These are phyloP conservation scores for Epichloe hybrida DNA, from an alignment of 2,329 filamentous ascomycete genomes.

Conservation along the genomic window DNA sequence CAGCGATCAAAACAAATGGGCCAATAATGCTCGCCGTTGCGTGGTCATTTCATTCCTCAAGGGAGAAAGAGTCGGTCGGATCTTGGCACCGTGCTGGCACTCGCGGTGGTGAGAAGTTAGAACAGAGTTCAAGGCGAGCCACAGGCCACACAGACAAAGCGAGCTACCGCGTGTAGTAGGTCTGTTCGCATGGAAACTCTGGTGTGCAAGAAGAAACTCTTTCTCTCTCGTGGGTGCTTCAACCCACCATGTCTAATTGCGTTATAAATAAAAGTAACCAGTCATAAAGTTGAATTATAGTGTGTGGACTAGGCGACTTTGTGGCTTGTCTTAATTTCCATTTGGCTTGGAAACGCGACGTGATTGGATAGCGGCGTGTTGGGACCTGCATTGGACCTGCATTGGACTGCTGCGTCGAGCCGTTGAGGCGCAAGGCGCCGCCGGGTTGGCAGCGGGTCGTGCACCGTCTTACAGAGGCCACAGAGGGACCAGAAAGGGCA, in stretches of 20 bases:
- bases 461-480: neutral
- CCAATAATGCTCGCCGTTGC: neutral
- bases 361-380: slow-evolving; percentile 5
- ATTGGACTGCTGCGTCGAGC: neutral
- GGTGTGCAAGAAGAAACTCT: too few relatives aligned
- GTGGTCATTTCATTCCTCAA: neutral
- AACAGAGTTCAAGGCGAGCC: neutral
- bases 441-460: neutral
- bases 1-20: neutral
- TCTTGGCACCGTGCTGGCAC: neutral
- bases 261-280: too few relatives aligned
- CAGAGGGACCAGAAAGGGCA: too few relatives aligned
- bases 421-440: neutral
- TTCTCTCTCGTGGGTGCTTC: too few relatives aligned
- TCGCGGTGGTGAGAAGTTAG: neutral
- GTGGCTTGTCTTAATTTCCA: slow-evolving; percentile 5
- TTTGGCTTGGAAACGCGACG: slow-evolving; percentile 1
- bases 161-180: neutral
- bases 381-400: slow-evolving; percentile 8
- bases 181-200: too few relatives aligned
- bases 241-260: too few relatives aligned
- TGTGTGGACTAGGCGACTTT: neutral
- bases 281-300: too few relatives aligned
- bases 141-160: neutral
- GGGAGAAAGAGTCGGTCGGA: neutral